These are phyloP conservation scores for Penicillium flavigenum DNA, from an alignment of 495 filamentous ascomycete species.

Conservation along the genomic window DNA sequence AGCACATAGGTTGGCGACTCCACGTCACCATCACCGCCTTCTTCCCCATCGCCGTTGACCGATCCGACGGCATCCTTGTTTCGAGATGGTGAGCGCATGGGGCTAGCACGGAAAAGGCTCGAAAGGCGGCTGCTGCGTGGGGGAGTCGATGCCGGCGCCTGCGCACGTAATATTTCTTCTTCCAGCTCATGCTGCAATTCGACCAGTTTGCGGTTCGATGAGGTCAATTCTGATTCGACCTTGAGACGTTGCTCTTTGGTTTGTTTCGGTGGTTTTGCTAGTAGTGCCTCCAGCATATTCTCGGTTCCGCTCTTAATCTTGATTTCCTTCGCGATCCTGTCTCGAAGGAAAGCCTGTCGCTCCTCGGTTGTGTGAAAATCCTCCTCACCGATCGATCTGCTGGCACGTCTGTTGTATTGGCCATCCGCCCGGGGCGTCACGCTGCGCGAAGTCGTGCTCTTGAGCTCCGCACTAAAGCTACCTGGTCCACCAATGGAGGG, in stretches of 20 bases:
- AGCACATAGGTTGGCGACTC: constrained; percentile 91
- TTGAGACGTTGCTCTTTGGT: constrained; percentile 83
- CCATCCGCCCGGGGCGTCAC: constrained; percentile 68
- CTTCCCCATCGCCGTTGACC: constrained; percentile 45
- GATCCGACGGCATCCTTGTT: constrained; percentile 35
- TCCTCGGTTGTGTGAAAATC: constrained; percentile 64
- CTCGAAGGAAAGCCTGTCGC: constrained; percentile 68
- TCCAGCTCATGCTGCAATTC: constrained; percentile 78
- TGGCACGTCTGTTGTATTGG: constrained; percentile 53
- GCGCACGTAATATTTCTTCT: constrained; percentile 62
- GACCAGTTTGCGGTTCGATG: constrained; percentile 86
- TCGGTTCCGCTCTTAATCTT: constrained; percentile 98
- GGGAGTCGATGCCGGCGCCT: constrained; percentile 65
- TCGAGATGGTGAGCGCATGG: constrained; percentile 64
- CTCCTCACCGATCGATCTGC: constrained; percentile 63
- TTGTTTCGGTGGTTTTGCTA: constrained; percentile 93
- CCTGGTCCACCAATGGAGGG: constrained; percentile 71
- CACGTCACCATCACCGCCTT: constrained; percentile 60
- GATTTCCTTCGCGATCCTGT: constrained; percentile 85
- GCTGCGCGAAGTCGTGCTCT: constrained; percentile 68
- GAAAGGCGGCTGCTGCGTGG: constrained; percentile 65
- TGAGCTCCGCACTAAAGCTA: constrained; percentile 89
- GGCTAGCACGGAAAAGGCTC: constrained; percentile 63
- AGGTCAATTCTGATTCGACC: constrained; percentile 87
- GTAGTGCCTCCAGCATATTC: constrained; percentile 91